Conservation (phyloP, 768 basidiomycete species). For the Macrolepiota albuminosa region DNA sequence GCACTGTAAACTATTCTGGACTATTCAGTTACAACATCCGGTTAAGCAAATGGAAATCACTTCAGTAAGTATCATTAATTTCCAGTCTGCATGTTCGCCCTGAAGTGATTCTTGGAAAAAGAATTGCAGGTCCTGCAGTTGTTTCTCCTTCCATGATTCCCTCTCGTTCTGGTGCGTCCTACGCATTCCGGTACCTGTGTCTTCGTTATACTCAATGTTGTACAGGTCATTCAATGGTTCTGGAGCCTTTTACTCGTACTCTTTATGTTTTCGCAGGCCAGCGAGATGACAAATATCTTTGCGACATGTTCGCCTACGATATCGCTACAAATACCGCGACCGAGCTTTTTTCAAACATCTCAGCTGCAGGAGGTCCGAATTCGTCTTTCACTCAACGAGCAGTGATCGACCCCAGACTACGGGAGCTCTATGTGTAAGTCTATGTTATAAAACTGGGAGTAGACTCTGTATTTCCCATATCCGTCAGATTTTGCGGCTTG, state of each 20-base stretch:
- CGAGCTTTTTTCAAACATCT: constrained; percentile 62
- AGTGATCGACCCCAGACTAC: constrained; percentile 55
- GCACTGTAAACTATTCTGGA: constrained; percentile 58
- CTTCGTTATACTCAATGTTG: background rate
- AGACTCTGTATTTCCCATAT: background rate
- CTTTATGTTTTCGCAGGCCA: constrained; percentile 77
- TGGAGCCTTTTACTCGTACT: constrained; percentile 53
- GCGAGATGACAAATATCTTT: constrained; percentile 57
- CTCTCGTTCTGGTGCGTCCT: constrained; percentile 51
- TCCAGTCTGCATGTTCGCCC: background rate
- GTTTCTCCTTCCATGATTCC: constrained; percentile 41
- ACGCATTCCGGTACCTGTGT: background rate
- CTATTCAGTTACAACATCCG: constrained; percentile 69
- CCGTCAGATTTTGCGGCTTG: constrained; percentile 57
- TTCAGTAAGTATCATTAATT: constrained; percentile 47
- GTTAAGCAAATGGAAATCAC: constrained; percentile 58
- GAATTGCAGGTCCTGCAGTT: constrained; percentile 22
- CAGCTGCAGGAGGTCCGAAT: constrained; percentile 57
- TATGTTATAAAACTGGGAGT: background rate
- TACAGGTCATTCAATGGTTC: constrained; percentile 77
- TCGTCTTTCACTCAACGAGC: constrained; percentile 74
- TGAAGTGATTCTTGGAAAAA: constrained; percentile 6
- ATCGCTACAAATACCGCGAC: constrained; percentile 51
- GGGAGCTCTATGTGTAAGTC: constrained; percentile 72
- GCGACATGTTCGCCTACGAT: constrained; percentile 76